phyloP scores from a whole-genome alignment of 495 filamentous ascomycete genomes.

The Podospora pseudoanserina region DNA sequence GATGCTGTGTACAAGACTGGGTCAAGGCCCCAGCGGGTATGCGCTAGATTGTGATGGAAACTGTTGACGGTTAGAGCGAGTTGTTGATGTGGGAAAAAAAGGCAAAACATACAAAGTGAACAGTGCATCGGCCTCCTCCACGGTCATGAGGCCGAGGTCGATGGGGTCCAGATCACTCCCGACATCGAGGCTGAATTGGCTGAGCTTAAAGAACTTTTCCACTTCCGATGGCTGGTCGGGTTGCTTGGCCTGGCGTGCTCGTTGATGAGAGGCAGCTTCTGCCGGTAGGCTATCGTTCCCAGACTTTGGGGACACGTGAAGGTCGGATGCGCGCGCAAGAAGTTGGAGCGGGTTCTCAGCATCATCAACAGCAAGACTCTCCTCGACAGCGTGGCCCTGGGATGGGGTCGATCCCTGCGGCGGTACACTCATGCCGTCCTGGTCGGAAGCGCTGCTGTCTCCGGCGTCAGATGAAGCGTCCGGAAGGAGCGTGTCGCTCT shows the following conservation, averaged over 20 bases:
- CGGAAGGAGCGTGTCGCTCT: conserved; percentile 25
- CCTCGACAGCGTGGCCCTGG: conserved; percentile 32
- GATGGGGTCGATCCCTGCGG: conserved; percentile 32
- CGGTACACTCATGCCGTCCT: conserved; percentile 30
- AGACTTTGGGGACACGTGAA: conserved; percentile 53
- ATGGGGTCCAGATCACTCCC: conserved; percentile 64
- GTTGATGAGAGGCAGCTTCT: conserved; percentile 26
- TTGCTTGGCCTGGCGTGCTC: conserved; percentile 24
- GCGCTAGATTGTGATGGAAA: conserved; percentile 66
- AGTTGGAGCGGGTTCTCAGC: conserved; percentile 71
- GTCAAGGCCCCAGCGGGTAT: conserved; percentile 72
- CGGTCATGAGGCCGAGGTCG: conserved; percentile 59
- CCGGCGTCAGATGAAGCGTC: conserved; percentile 32
- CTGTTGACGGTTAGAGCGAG: conserved; percentile 30
- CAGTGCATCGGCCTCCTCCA: conserved; percentile 58
- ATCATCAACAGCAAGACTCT: conserved; percentile 59
- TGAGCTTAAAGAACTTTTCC: conserved; percentile 58
- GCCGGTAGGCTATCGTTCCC: conserved; percentile 18
- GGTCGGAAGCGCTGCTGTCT: conserved; percentile 32
- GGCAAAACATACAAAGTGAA: conserved; percentile 55
- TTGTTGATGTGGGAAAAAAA: no score
- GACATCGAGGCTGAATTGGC: conserved; percentile 56
- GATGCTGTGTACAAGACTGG: conserved; percentile 58
- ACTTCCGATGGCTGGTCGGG: conserved; percentile 34
- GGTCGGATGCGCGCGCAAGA: conserved; percentile 65